These are phyloP conservation scores for barrel medic (Medicago truncatula) DNA, from an alignment of 306 rosid species.

Conservation along the genomic window DNA sequence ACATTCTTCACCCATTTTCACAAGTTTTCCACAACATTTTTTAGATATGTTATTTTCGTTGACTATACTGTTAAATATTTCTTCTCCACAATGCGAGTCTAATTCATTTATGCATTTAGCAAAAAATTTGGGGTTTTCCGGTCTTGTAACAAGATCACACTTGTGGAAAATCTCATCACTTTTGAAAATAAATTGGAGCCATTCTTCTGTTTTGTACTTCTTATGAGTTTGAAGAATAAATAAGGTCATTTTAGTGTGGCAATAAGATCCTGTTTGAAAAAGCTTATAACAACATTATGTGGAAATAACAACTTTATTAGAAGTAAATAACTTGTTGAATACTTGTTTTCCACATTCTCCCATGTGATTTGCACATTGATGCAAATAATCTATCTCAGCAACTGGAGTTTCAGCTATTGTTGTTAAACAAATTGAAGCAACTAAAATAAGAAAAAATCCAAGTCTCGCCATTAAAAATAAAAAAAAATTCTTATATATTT, in stretches of 20 bases:
- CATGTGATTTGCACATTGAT: constrained; percentile 9
- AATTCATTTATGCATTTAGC: neutral
- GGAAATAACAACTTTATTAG: neutral
- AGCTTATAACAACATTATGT: constrained; percentile 1
- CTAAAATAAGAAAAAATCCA: neutral
- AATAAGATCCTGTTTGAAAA: constrained; percentile 3
- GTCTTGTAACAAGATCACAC: constrained; percentile 21
- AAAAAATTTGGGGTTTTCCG: neutral
- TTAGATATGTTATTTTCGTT: neutral
- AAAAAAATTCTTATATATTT: neutral
- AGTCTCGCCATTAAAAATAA: constrained; percentile 16
- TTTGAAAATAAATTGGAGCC: neutral
- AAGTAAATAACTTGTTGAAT: neutral
- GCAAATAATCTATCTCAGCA: neutral
- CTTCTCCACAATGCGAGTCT: neutral
- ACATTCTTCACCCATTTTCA: constrained; percentile 26
- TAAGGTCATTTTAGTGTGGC: constrained; percentile 1
- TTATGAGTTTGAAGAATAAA: neutral
- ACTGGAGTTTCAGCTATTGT: neutral
- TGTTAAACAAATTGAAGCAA: neutral
- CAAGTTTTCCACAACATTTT: constrained; percentile 26
- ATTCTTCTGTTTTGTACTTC: neutral
- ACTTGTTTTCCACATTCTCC: constrained; percentile 9
- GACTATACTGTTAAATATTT: neutral
- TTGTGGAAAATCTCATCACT: constrained; percentile 8